phyloP scores from a whole-genome alignment of 2,329 filamentous ascomycete genomes.

The Leptographium wingfieldii region DNA sequence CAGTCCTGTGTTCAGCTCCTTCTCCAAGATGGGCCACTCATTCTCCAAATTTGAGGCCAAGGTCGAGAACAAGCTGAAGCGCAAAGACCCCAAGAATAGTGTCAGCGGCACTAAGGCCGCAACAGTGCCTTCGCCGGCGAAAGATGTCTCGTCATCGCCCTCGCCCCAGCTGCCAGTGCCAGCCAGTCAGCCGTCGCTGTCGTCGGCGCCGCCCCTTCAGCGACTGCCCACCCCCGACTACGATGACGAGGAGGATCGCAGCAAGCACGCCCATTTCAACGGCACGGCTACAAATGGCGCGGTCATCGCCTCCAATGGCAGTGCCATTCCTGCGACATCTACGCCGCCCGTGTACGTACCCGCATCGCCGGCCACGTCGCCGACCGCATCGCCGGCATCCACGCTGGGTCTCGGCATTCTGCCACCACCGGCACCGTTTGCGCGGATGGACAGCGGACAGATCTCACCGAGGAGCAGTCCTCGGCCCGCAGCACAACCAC shows the following conservation, averaged over 20 bases:
- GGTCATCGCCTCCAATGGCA: not conserved
- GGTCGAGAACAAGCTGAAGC: slow-evolving; percentile 10
- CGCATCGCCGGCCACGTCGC: slow-evolving; percentile 25
- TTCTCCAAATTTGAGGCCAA: slow-evolving; percentile 16
- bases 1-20: not conserved
- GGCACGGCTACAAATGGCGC: slow-evolving; percentile 15
- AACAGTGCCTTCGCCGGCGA: not conserved
- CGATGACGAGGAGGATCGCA: slow-evolving; percentile 24
- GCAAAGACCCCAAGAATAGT: slow-evolving; percentile 1
- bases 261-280: not conserved
- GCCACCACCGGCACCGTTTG: not conserved
- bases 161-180: not conserved
- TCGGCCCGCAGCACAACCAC: not conserved
- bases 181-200: not conserved
- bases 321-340: not conserved
- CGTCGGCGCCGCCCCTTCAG: slow-evolving; percentile 12
- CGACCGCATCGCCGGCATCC: not conserved
- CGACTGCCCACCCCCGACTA: slow-evolving; percentile 39
- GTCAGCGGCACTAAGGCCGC: not conserved
- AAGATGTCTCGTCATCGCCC: not conserved
- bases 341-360: slow-evolving; percentile 23
- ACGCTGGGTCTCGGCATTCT: not conserved
- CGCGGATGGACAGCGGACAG: not conserved
- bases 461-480: not conserved
- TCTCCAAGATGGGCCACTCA: slow-evolving; percentile 16